Base-by-base conservation (phyloP, 208 protist genomes). In the Trypanosoma cruzi region DNA sequence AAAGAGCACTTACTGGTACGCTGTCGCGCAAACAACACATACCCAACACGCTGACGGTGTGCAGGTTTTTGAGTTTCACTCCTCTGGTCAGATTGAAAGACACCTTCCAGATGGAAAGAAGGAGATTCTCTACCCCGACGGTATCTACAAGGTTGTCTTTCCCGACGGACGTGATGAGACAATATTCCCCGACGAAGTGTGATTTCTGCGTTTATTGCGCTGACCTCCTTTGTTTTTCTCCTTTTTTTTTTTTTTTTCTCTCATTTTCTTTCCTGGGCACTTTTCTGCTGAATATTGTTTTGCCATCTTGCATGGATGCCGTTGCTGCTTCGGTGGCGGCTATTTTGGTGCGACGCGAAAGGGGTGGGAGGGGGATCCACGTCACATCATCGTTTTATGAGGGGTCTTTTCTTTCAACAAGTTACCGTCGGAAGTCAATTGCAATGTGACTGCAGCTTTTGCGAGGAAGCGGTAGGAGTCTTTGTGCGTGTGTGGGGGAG, bases 91-190 rank as follows among this genome's bases (percentile, higher is more conserved):
- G 72, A 85, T 86, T 31, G 96, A 98, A 71, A 83, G 86, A 28
- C 94, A 98, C 72, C 65, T 85, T 37, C 81, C 93, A 8, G 84
- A 95, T 58, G 93, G 94, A n/a, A 87, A 75, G 16, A 98, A 98
- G 78, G 90, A 97, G 55, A 97, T 98, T 56, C 64, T 96, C n/a
- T 98, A 98, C 68, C 91, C 93, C 0, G 94, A 98, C 58, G 89
- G 90, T 54, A 95, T 96, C 24, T 91, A 89, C 71, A 98, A 97
- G 71, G 64, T 92, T 4, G 86, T 97, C 22, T 70, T 86, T 26
- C 29, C 77, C 0, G 86, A 97, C 58, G 93, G 92, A 29, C 75
- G 59, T 18, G 93, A 97, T 22, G 92, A 97, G 63, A 97, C 85
- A 2, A 76, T 85, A 44, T 88, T 92, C 48, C 88, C 90, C 0